Conservation (phyloP, 306 rosid species). For the Castanea sativa region DNA sequence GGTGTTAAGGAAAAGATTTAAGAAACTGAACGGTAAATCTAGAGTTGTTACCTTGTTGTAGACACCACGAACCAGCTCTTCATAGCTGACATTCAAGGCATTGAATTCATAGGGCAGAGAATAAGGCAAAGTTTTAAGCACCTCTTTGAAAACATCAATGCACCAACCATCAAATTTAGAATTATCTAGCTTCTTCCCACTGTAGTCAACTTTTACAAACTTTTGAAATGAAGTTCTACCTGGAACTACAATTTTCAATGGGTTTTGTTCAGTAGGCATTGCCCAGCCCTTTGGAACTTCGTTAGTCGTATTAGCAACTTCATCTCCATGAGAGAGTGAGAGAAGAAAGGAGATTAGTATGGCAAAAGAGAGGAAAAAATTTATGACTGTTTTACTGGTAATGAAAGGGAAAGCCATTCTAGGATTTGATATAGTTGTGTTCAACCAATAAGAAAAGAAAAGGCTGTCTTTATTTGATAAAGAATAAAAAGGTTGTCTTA, state of each 20-base stretch:
- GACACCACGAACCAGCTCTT: constrained; percentile 50
- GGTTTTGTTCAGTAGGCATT: constrained; percentile 42
- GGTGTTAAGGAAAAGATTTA: neutral
- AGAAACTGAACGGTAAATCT: neutral
- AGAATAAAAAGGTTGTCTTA: too few relatives aligned
- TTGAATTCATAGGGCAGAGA: constrained; percentile 34
- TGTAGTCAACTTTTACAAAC: constrained; percentile 52
- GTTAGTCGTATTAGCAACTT: neutral
- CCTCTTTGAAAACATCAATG: constrained; percentile 40
- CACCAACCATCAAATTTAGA: constrained; percentile 51
- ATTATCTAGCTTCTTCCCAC: neutral
- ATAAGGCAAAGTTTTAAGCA: constrained; percentile 31
- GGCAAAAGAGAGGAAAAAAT: neutral
- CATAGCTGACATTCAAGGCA: constrained; percentile 33
- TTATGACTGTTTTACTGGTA: neutral
- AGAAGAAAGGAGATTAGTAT: neutral
- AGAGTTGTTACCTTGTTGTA: constrained; percentile 44
- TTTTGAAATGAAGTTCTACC: constrained; percentile 47
- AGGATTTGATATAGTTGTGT: too few relatives aligned
- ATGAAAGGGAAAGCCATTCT: constrained; percentile 10
- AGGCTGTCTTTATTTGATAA: too few relatives aligned
- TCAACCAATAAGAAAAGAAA: too few relatives aligned
- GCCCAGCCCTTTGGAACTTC: constrained; percentile 64
- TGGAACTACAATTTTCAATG: constrained; percentile 60
- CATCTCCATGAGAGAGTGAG: neutral